A percentile compares a stretch with the other conserved stretches of the same genome.
Evolutionary conservation across 2,329 filamentous ascomycete genomes (phyloP).

Genomic region (Fusarium fujikuroi): DNA sequence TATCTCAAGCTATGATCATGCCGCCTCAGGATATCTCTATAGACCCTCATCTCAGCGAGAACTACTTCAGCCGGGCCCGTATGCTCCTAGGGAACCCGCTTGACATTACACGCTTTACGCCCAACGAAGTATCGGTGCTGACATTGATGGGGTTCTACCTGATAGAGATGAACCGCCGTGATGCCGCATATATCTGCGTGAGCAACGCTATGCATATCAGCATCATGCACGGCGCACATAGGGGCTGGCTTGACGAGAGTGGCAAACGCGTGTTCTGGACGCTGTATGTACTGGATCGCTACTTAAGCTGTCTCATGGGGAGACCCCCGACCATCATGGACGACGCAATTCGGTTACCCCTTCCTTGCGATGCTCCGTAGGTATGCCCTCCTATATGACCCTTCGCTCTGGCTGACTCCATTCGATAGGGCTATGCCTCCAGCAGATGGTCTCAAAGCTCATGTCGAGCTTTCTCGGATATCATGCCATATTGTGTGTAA

Average conservation of each 20-base stretch:
- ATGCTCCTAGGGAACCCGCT: constrained; percentile 59
- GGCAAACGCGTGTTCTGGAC: constrained; percentile 63
- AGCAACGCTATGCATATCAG: constrained; percentile 60
- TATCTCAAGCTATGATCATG: constrained; percentile 46
- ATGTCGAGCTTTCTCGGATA: constrained; percentile 60
- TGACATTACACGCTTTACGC: constrained; percentile 54
- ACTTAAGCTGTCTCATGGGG: constrained; percentile 61
- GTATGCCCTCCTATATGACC: constrained; percentile 23
- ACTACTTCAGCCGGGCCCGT: constrained; percentile 57
- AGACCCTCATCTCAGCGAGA: constrained; percentile 53
- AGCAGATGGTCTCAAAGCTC: constrained; percentile 56
- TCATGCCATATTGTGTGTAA: constrained; percentile 61
- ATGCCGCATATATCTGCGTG: constrained; percentile 60
- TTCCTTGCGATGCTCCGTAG: constrained; percentile 56
- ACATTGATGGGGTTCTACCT: constrained; percentile 61
- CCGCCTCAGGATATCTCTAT: constrained; percentile 29
- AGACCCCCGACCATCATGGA: constrained; percentile 59
- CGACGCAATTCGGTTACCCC: constrained; percentile 57
- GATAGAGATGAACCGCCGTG: constrained; percentile 60
- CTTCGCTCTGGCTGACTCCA: not conserved
- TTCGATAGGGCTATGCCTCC: constrained; percentile 54
- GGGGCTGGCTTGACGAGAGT: constrained; percentile 56
- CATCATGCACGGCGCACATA: constrained; percentile 60
- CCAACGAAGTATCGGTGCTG: constrained; percentile 57
- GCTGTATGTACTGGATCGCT: constrained; percentile 62